A percentile compares a stretch with the other conserved stretches of the same genome.
phyloP scores from a whole-genome alignment of 108 stramenopile species.

The Tribonema minus region DNA sequence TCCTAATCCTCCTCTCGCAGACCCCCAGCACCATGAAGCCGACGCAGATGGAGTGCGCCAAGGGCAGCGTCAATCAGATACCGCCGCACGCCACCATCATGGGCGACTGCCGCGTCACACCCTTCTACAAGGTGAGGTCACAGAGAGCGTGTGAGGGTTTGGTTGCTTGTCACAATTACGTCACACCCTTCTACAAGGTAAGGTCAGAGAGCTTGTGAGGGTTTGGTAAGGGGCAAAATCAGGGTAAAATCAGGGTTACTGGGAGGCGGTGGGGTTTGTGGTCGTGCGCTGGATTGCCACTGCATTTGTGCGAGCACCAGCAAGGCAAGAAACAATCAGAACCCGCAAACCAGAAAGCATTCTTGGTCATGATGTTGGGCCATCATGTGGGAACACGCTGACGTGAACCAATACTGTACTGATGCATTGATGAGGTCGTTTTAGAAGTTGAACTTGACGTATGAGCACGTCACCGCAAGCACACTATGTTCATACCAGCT shows the following conservation, averaged over 20 bases:
- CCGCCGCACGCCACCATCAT: slow-evolving; percentile 57
- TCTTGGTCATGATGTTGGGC: no score
- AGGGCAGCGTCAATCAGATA: slow-evolving; percentile 63
- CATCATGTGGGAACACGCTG: no score
- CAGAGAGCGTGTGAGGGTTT: slow-evolving; percentile 59
- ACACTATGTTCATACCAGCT: no score
- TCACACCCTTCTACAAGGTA: slow-evolving; percentile 62
- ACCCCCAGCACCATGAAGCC: slow-evolving; percentile 67
- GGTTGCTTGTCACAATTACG: slow-evolving; percentile 58
- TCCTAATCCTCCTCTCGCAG: no score
- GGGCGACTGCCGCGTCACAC: slow-evolving; percentile 61
- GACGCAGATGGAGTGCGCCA: slow-evolving; percentile 58
- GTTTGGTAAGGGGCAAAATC: slow-evolving; percentile 58
- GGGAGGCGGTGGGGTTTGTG: slow-evolving; percentile 37
- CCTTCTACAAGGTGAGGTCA: slow-evolving; percentile 62
- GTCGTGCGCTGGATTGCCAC: no score
- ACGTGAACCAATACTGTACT: no score
- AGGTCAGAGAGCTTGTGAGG: slow-evolving; percentile 61
- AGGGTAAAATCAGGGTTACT: slow-evolving; percentile 59
- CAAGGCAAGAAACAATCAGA: no score
- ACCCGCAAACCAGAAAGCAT: no score
- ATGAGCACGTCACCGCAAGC: no score
- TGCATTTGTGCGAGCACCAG: no score
- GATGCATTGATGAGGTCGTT: no score
- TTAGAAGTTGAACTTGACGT: no score